phyloP scores from a whole-genome alignment of 371 early-diverging fungal genomes.

The Lichtheimia ornata region DNA sequence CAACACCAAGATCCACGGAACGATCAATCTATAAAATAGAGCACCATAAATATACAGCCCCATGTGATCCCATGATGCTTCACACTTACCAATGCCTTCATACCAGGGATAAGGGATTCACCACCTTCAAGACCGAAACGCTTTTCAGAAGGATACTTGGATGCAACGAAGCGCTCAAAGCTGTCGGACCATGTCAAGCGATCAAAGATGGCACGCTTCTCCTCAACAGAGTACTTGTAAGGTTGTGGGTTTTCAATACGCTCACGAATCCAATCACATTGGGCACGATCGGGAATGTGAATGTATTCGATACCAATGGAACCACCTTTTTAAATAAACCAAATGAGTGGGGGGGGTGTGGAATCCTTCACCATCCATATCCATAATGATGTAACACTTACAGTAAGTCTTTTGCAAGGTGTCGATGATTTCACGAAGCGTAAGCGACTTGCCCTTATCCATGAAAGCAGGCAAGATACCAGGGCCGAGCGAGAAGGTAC shows the following conservation, averaged over 20 bases:
- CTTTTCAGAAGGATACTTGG: conserved; percentile 95
- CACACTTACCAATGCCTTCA: conserved; percentile 89
- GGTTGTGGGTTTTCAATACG: conserved; percentile 89
- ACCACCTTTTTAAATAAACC: conserved; percentile 63
- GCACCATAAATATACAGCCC: background rate
- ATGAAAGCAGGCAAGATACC: conserved; percentile 93
- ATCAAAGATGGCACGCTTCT: conserved; percentile 91
- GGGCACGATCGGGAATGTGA: conserved; percentile 93
- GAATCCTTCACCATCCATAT: background rate
- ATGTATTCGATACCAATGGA: conserved; percentile 96
- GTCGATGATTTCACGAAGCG: conserved; percentile 88
- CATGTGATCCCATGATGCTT: background rate
- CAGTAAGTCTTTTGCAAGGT: conserved; percentile 87
- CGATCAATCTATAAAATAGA: conserved; percentile 76
- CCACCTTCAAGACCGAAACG: conserved; percentile 98
- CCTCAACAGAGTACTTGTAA: conserved; percentile 81
- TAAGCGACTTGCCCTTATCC: conserved; percentile 63
- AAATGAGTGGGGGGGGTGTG: too few species aligned
- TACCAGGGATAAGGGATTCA: conserved; percentile 95
- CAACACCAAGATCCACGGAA: conserved; percentile 93
- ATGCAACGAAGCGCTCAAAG: conserved; percentile 93
- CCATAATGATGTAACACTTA: conserved; percentile 39
- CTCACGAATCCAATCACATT: conserved; percentile 96
- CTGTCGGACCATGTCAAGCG: conserved; percentile 96
- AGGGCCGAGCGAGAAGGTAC: conserved; percentile 89